phyloP scores from a whole-genome alignment of 805 yeast genomes.

The Jamesozyma jinghongensis region DNA sequence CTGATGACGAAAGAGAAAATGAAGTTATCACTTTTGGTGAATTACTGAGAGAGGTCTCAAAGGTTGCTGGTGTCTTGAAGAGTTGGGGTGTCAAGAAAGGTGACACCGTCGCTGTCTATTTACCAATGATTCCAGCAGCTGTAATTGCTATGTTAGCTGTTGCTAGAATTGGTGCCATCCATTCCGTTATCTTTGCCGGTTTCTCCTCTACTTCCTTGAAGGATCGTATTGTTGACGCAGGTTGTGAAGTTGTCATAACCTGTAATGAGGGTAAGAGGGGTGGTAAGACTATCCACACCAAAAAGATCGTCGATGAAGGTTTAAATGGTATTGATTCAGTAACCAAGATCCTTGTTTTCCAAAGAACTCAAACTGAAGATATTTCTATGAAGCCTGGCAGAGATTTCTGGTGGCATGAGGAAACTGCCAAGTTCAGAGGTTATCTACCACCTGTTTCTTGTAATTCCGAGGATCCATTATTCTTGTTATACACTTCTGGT shows the following conservation, averaged over 20 bases:
- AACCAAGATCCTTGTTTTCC: slow-evolving; percentile 74
- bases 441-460: slow-evolving; percentile 85
- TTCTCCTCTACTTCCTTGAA: slow-evolving; percentile 86
- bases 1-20: slow-evolving; percentile 76
- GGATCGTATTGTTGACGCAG: slow-evolving; percentile 86
- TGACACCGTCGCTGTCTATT: slow-evolving; percentile 90
- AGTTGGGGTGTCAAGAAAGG: slow-evolving; percentile 88
- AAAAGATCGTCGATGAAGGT: slow-evolving; percentile 93
- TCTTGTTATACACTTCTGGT: slow-evolving; percentile 93
- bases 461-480: slow-evolving; percentile 87
- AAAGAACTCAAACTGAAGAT: slow-evolving; percentile 71
- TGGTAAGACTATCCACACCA: slow-evolving; percentile 85
- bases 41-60: slow-evolving; percentile 72
- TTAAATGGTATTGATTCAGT: slow-evolving; percentile 63
- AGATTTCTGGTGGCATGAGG: slow-evolving; percentile 96
- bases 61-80: slow-evolving; percentile 74
- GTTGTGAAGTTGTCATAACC: slow-evolving; percentile 78
- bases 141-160: slow-evolving; percentile 89
- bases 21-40: slow-evolving; percentile 75
- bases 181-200: slow-evolving; percentile 95
- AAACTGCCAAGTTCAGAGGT: slow-evolving; percentile 66
- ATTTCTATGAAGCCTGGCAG: slow-evolving; percentile 70
- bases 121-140: slow-evolving; percentile 98
- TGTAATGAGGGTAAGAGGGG: slow-evolving; percentile 95
- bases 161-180: slow-evolving; percentile 89